Conservation (phyloP, 2,329 filamentous ascomycete species). For the Aspergillus sp. region DNA sequence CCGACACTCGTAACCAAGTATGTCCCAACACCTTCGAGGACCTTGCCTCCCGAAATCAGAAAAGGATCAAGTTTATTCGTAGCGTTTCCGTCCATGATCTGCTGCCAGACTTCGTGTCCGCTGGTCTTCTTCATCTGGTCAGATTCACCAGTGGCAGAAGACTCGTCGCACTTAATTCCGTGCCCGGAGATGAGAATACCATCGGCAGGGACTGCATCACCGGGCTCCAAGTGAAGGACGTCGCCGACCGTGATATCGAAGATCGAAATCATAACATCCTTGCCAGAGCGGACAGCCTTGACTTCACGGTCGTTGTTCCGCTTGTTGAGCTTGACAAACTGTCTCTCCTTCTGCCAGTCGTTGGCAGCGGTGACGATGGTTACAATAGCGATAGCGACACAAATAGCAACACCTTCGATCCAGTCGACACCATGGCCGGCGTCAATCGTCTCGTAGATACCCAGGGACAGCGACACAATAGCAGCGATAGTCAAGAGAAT, state of each 20-base stretch:
- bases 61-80: slow-evolving; percentile 58
- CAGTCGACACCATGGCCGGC: slow-evolving; percentile 50
- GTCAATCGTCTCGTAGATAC: slow-evolving; percentile 60
- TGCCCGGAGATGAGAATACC: slow-evolving; percentile 62
- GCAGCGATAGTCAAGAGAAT: slow-evolving; percentile 64
- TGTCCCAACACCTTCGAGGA: slow-evolving; percentile 70
- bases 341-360: slow-evolving; percentile 62
- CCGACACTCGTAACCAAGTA: slow-evolving; percentile 69
- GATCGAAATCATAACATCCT: slow-evolving; percentile 56
- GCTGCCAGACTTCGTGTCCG: slow-evolving; percentile 53
- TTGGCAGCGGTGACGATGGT: slow-evolving; percentile 58
- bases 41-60: slow-evolving; percentile 73
- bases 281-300: slow-evolving; percentile 61
- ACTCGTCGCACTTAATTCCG: slow-evolving; percentile 65
- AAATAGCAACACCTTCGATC: slow-evolving; percentile 63
- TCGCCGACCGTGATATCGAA: slow-evolving; percentile 64
- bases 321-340: slow-evolving; percentile 57
- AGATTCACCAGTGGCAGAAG: slow-evolving; percentile 66
- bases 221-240: slow-evolving; percentile 61
- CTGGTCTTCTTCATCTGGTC: slow-evolving; percentile 63
- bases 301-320: slow-evolving; percentile 58
- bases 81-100: slow-evolving; percentile 47
- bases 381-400: slow-evolving; percentile 58
- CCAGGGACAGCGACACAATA: slow-evolving; percentile 60
- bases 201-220: slow-evolving; percentile 64